These are phyloP conservation scores for Heterobasidion irregulare DNA, from an alignment of 1,284 basidiomycete genomes.

Conservation along the genomic window DNA sequence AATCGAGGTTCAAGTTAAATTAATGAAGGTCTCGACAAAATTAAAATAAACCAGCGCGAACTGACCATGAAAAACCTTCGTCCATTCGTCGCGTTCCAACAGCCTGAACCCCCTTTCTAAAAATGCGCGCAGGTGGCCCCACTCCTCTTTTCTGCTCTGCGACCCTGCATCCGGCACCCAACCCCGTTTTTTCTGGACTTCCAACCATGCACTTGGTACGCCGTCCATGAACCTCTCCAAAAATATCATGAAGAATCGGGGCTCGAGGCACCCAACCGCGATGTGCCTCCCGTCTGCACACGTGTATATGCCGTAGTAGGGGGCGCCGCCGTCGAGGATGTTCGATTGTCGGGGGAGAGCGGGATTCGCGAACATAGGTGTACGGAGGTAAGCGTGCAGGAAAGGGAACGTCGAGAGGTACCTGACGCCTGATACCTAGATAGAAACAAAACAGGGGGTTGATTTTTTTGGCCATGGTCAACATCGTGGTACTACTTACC, in stretches of 20 bases:
- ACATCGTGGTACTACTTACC: slow-evolving; percentile 30
- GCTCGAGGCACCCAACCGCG: slow-evolving; percentile 70
- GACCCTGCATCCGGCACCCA: slow-evolving; percentile 47
- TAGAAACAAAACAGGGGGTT: not conserved
- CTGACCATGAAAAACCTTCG: slow-evolving; percentile 49
- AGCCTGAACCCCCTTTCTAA: slow-evolving; percentile 56
- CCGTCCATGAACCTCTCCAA: slow-evolving; percentile 47
- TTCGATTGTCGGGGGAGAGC: slow-evolving; percentile 29
- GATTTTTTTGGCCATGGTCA: not conserved
- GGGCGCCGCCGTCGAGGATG: slow-evolving; percentile 70
- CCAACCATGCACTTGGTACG: slow-evolving; percentile 29
- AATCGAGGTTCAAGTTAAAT: not conserved
- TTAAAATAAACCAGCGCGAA: not conserved
- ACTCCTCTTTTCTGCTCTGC: slow-evolving; percentile 45
- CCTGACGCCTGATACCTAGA: slow-evolving; percentile 69
- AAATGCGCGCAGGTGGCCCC: slow-evolving; percentile 54
- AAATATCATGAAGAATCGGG: slow-evolving; percentile 60
- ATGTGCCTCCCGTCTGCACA: slow-evolving; percentile 71
- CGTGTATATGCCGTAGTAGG: slow-evolving; percentile 71
- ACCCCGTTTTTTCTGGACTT: slow-evolving; percentile 19
- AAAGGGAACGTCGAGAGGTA: slow-evolving; percentile 71
- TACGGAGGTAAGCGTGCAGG: slow-evolving; percentile 33
- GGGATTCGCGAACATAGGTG: slow-evolving; percentile 24
- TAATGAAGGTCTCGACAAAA: not conserved
- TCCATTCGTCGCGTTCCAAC: slow-evolving; percentile 64